Percentiles rank a stretch among this genome's conserved stretches.
Conservation (phyloP, 2,329 filamentous ascomycete genomes). For the Aaosphaeria arxii region DNA sequence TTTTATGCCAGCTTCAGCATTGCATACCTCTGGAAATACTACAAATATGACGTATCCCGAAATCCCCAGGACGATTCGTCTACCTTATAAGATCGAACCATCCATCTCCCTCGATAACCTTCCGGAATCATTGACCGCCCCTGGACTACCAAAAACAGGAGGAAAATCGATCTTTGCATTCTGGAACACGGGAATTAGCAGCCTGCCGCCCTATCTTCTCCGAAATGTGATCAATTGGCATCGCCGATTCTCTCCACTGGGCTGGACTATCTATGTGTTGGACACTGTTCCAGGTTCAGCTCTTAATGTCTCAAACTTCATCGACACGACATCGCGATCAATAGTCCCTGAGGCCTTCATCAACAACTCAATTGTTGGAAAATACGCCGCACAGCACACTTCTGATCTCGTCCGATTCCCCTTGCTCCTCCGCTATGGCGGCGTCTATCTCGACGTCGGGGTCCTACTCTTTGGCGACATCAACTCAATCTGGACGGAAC, state of each 20-base stretch:
- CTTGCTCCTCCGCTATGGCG: slow-evolving; percentile 55
- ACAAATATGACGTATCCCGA: not conserved
- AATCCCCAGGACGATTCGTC: not conserved
- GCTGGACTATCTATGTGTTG: slow-evolving; percentile 55
- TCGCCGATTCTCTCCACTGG: slow-evolving; percentile 49
- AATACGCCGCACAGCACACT: slow-evolving; percentile 53
- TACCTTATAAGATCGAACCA: not conserved
- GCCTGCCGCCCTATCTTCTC: slow-evolving; percentile 52
- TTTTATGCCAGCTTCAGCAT: too few species aligned
- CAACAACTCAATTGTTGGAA: slow-evolving; percentile 49
- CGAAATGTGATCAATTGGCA: slow-evolving; percentile 56
- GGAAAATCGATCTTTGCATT: slow-evolving; percentile 60
- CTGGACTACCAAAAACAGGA: slow-evolving; percentile 35
- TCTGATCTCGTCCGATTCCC: slow-evolving; percentile 59
- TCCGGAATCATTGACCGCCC: slow-evolving; percentile 7
- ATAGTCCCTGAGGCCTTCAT: slow-evolving; percentile 52
- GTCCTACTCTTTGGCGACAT: slow-evolving; percentile 58
- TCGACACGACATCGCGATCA: slow-evolving; percentile 44
- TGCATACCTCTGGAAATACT: not conserved
- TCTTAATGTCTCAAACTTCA: slow-evolving; percentile 49
- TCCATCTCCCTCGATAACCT: slow-evolving; percentile 2
- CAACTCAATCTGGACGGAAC: slow-evolving; percentile 52
- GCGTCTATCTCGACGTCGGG: slow-evolving; percentile 58
- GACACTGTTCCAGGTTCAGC: slow-evolving; percentile 45
- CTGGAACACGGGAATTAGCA: slow-evolving; percentile 52